Conservation (phyloP, 306 rosid species). For the Medicago lupulina region DNA sequence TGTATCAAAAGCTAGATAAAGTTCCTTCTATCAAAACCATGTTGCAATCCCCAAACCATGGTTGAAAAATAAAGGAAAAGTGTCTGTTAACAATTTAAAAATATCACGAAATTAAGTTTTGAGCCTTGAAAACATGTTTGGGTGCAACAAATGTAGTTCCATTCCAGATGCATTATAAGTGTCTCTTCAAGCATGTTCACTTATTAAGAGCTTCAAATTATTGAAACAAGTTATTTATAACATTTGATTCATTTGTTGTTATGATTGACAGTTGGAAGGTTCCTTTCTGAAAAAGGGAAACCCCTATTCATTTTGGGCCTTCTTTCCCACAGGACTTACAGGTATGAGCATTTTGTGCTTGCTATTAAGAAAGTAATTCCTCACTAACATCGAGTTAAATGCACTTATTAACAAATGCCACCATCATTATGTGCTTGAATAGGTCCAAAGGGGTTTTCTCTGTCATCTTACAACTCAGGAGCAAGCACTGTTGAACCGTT, state of each 20-base stretch:
- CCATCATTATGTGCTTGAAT: conserved; percentile 33
- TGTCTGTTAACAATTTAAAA: no score
- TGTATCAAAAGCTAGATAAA: background rate
- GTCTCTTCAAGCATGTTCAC: background rate
- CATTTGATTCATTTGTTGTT: conserved; percentile 18
- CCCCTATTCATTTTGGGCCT: conserved; percentile 83
- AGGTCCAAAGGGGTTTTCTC: conserved; percentile 95
- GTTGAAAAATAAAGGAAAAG: no score
- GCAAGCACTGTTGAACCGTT: conserved; percentile 94
- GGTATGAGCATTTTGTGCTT: conserved; percentile 50
- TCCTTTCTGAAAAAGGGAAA: conserved; percentile 70
- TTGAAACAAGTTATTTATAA: conserved; percentile 26
- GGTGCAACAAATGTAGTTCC: background rate
- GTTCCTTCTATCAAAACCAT: no score
- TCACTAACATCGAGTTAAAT: conserved; percentile 10
- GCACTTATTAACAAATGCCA: background rate
- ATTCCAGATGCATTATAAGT: no score
- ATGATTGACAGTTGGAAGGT: conserved; percentile 79
- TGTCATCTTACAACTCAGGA: conserved; percentile 74
- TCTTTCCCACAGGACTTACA: conserved; percentile 78
- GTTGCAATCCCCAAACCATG: background rate
- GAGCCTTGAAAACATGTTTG: background rate
- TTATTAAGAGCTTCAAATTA: background rate
- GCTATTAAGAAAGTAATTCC: conserved; percentile 10
- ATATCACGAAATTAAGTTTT: no score